phyloP scores from a whole-genome alignment of 352 stramenopile species.

The Globisporangium acanthophoron region DNA sequence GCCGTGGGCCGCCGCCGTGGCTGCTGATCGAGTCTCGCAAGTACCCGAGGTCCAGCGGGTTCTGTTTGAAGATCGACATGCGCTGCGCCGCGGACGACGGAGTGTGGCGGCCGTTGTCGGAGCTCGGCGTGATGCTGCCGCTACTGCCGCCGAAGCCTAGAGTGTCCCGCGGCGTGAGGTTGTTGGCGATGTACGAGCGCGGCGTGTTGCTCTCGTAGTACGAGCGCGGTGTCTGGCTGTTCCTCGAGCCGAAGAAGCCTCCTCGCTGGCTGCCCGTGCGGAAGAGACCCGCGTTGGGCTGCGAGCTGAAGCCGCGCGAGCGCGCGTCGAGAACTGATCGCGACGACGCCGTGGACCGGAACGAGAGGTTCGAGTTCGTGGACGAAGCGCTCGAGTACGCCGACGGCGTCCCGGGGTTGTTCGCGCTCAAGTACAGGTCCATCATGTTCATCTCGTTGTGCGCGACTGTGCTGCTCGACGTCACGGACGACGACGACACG shows the following conservation, averaged over 20 bases:
- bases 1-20: not conserved
- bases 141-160: conserved; percentile 26
- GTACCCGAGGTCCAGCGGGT: conserved; percentile 65
- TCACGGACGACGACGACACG: conserved; percentile 72
- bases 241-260: conserved; percentile 10
- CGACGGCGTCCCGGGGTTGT: conserved; percentile 54
- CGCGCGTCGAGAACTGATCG: conserved; percentile 48
- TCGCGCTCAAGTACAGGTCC: conserved; percentile 68
- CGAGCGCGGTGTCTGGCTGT: conserved; percentile 20
- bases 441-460: conserved; percentile 86
- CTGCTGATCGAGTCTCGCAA: conserved; percentile 44
- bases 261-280: conserved; percentile 10
- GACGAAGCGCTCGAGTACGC: conserved; percentile 69
- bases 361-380: conserved; percentile 71
- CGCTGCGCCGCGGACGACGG: conserved; percentile 39
- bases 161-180: conserved; percentile 39
- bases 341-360: conserved; percentile 65
- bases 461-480: conserved; percentile 68
- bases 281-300: not conserved
- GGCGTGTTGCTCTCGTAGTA: conserved; percentile 65
- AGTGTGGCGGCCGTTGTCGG: conserved; percentile 30
- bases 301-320: conserved; percentile 10
- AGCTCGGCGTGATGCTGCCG: conserved; percentile 29
- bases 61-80: conserved; percentile 61
- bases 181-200: conserved; percentile 72